A percentile compares a stretch with the other conserved stretches of the same genome.
Conservation (phyloP, 164 flowering plant genomes). For the Echeveria elegans region DNA sequence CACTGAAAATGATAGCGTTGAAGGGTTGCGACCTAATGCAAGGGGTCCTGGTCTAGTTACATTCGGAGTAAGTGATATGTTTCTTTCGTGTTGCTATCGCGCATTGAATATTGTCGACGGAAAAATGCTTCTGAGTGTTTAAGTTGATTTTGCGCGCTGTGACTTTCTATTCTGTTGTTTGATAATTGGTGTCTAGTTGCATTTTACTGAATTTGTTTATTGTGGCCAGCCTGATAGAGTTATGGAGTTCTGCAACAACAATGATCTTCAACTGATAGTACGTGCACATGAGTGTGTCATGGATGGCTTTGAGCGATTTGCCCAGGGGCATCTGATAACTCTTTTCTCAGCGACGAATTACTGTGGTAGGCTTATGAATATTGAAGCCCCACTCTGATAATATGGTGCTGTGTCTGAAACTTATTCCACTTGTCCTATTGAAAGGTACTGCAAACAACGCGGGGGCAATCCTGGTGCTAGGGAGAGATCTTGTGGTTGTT, state of each 20-base stretch:
- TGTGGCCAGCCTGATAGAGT: slow-evolving; percentile 96
- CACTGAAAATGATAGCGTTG: slow-evolving; percentile 98
- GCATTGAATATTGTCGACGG: no score
- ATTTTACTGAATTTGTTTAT: not conserved
- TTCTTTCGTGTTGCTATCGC: not conserved
- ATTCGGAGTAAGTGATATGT: slow-evolving; percentile 70
- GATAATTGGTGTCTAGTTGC: not conserved
- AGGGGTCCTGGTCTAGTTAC: slow-evolving; percentile 99
- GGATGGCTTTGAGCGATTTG: slow-evolving; percentile 99
- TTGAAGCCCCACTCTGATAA: not conserved
- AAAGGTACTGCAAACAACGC: slow-evolving; percentile 99
- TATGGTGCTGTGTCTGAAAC: not conserved
- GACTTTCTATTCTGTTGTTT: not conserved
- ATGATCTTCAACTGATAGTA: slow-evolving; percentile 95
- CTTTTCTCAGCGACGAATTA: slow-evolving; percentile 99
- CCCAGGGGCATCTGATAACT: slow-evolving; percentile 98
- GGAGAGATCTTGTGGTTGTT: slow-evolving; percentile 97
- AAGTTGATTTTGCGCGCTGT: no score
- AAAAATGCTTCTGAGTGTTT: no score
- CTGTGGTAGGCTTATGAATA: slow-evolving; percentile 52
- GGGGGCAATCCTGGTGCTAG: slow-evolving; percentile 95
- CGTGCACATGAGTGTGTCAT: slow-evolving; percentile 99
- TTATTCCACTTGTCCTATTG: not conserved
- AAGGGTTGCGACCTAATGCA: slow-evolving; percentile 98
- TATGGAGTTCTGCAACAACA: slow-evolving; percentile 97